Evolutionary conservation across 2,329 filamentous ascomycete species (phyloP), one percentile per base, ranked within the genome.

Genomic region (Colletotrichum gloeosporioides): DNA sequence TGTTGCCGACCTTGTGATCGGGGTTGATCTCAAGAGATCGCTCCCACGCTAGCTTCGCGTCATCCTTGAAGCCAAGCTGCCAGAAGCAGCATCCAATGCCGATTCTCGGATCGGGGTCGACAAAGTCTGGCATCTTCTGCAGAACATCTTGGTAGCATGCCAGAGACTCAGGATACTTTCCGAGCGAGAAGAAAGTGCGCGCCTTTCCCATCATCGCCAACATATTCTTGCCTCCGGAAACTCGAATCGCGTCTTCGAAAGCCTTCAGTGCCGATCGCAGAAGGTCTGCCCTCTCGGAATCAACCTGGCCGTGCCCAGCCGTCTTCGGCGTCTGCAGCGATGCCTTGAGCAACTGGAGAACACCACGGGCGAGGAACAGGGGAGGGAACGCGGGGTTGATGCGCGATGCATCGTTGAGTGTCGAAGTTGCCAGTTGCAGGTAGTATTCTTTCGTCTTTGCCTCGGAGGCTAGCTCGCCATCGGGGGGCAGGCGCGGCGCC

Each of bases 11-110:
- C 86, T 98, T 98, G 27, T 96, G 98, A 29, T 96, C 91, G 0
- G 95, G 93, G 81, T 90, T 92, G 82, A 98, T 90, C 82, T 98
- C 95, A 32, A 98, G 86, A 15, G 94, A 93, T 78, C 97, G 91
- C 82, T 98, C 94, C 97, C 97, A 99, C 15, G 97, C 96, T 64
- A 89, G 88, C 82, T 95, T 96, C 9, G 98, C 97, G 81, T 98
- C 95, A 39, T 98, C 95, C 84, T 98, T 98, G 88, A 95, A 96
- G 13, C 96, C 96, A 32, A 99, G 89, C 84, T 98, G 95, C 97
- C 98, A 99, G 84, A 98, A 94, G 87, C 97, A 99, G 85, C 95
- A 97, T 62, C 97, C 97, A 81, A 99, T 96, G 71, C 97, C 97
- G 80, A 99, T 96, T 80, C 98, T 92, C 79, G 97, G 98, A 84